These are phyloP conservation scores for Alternaria novae-zelandiae DNA, from an alignment of 2,329 filamentous ascomycete species.

Conservation along the genomic window DNA sequence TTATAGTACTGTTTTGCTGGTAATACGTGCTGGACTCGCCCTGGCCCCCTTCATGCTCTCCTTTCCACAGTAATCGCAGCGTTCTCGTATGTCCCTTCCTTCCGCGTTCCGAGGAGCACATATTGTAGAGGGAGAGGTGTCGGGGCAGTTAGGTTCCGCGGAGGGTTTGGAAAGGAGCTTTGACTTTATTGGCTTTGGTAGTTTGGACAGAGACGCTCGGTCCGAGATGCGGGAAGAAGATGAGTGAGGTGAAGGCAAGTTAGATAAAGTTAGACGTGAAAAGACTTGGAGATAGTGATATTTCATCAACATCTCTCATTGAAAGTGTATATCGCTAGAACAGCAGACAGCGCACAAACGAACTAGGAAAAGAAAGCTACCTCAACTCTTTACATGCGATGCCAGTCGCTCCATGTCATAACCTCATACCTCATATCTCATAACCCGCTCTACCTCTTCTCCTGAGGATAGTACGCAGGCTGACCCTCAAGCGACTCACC, in stretches of 20 bases:
- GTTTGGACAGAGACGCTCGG: no score
- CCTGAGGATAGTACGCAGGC: conserved; percentile 41
- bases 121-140: not conserved
- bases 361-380: not conserved
- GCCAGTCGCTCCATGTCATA: conserved; percentile 13
- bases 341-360: not conserved
- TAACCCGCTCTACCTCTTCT: conserved; percentile 38
- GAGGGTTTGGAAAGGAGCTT: not conserved
- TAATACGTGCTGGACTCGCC: not conserved
- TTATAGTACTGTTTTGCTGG: not conserved
- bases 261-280: not conserved
- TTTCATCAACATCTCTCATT: not conserved
- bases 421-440: conserved; percentile 34
- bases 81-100: no score
- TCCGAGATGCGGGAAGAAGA: not conserved
- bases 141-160: not conserved
- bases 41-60: not conserved
- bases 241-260: no score
- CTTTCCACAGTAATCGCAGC: not conserved
- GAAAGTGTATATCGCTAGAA: not conserved
- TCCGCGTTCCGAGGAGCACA: not conserved
- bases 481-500: conserved; percentile 47
- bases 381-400: not conserved
- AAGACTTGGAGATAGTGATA: not conserved
- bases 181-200: not conserved